These are phyloP conservation scores for Dothideomycetes sp. DNA, from an alignment of 2,329 filamentous ascomycete genomes.

Conservation along the genomic window DNA sequence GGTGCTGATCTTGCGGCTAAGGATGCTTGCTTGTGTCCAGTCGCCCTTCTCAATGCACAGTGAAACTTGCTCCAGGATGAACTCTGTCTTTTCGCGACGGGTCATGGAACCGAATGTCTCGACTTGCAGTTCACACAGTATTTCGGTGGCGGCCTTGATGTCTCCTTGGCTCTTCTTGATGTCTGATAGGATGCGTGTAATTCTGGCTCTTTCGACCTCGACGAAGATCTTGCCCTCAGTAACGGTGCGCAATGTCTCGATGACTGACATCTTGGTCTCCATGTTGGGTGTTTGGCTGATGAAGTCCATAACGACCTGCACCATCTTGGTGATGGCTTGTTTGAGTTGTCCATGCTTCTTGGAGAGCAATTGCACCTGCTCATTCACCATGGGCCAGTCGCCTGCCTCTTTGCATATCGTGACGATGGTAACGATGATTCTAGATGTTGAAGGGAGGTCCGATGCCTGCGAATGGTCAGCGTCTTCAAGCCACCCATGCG, in stretches of 20 bases:
- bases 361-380: conserved; percentile 88
- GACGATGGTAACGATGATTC: conserved; percentile 77
- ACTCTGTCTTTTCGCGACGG: conserved; percentile 94
- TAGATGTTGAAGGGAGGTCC: conserved; percentile 89
- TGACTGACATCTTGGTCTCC: conserved; percentile 84
- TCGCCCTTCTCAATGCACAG: conserved; percentile 93
- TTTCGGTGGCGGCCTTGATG: conserved; percentile 79
- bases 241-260: conserved; percentile 89
- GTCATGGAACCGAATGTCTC: conserved; percentile 99
- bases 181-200: conserved; percentile 89
- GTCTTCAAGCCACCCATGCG: neutral
- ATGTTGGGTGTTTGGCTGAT: conserved; percentile 74
- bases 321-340: conserved; percentile 98
- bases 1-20: conserved; percentile 95
- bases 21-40: conserved; percentile 90
- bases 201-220: conserved; percentile 91
- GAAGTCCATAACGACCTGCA: conserved; percentile 90
- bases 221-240: conserved; percentile 99
- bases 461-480: conserved; percentile 56
- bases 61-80: conserved; percentile 88
- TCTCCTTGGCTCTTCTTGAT: conserved; percentile 97
- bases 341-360: conserved; percentile 99
- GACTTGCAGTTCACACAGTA: conserved; percentile 93
- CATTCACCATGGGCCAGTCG: conserved; percentile 91
- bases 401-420: conserved; percentile 87